Percentiles rank a stretch among this genome's conserved stretches.
Conservation (phyloP, 306 rosid species). For the Alnus glutinosa region DNA sequence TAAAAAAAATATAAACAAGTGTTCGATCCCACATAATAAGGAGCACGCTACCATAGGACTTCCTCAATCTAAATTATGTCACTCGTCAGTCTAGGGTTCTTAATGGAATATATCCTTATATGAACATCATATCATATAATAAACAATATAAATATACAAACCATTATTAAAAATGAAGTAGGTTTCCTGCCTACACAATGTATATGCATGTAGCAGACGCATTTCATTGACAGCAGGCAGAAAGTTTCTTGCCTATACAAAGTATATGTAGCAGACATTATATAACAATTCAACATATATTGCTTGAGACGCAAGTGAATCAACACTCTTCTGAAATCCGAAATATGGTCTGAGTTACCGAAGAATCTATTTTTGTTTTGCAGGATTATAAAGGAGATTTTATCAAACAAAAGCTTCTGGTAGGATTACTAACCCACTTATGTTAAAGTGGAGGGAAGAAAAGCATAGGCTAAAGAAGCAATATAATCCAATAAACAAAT, state of each 20-base stretch:
- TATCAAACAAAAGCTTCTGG: neutral
- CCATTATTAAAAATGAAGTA: neutral
- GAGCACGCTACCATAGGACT: too few species aligned
- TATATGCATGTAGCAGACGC: neutral
- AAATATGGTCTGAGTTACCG: too few species aligned
- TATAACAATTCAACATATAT: too few species aligned
- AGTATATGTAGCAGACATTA: neutral
- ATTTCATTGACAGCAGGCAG: too few species aligned
- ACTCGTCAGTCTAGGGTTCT: too few species aligned
- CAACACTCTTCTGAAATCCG: too few species aligned
- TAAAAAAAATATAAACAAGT: neutral
- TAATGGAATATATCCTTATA: too few species aligned
- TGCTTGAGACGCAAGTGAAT: too few species aligned
- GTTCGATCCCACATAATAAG: neutral
- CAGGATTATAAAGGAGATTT: neutral
- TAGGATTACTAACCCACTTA: neutral
- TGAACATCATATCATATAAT: too few species aligned
- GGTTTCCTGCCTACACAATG: neutral
- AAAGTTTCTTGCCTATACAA: too few species aligned
- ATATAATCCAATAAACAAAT: neutral
- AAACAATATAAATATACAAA: neutral
- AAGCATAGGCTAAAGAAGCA: conserved; percentile 8
- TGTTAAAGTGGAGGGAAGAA: neutral
- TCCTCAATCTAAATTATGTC: too few species aligned
- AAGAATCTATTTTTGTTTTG: neutral